phyloP scores from a whole-genome alignment of 352 stramenopile species.

The Thraustochytrium sp. region DNA sequence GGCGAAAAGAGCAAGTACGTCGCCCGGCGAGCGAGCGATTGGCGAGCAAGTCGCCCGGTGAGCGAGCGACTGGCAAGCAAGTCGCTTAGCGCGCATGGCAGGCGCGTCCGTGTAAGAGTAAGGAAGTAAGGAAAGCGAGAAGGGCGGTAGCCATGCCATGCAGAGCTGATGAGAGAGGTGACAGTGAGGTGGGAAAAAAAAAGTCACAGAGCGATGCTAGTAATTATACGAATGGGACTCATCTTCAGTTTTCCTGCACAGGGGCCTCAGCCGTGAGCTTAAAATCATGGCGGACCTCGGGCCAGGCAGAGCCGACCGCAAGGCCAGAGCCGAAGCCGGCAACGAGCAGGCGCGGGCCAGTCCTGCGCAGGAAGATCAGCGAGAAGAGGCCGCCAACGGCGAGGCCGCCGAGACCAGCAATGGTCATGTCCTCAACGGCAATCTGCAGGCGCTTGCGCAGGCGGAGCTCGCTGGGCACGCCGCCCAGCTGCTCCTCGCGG shows the following conservation, averaged over 20 bases:
- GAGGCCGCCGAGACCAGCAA: not conserved
- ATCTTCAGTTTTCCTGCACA: not conserved
- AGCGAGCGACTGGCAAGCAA: no score
- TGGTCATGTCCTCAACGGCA: not conserved
- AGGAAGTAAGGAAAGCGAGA: no score
- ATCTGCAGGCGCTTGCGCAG: not conserved
- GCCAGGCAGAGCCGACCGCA: not conserved
- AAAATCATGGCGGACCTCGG: not conserved
- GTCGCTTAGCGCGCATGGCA: no score
- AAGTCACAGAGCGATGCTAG: no score
- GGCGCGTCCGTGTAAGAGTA: no score
- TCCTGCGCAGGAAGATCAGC: not conserved
- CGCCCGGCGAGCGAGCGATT: no score
- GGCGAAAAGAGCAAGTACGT: not conserved
- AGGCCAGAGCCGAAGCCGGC: not conserved
- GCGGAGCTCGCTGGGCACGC: not conserved
- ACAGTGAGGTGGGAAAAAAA: no score
- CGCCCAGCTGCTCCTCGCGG: not conserved
- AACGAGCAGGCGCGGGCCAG: not conserved
- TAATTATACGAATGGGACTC: no score
- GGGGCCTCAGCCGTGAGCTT: not conserved
- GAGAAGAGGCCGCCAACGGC: not conserved
- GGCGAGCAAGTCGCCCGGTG: no score
- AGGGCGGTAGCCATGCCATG: no score
- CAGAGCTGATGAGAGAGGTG: no score